phyloP scores from a whole-genome alignment of 2,329 filamentous ascomycete species.

The Basipetospora sp. region DNA sequence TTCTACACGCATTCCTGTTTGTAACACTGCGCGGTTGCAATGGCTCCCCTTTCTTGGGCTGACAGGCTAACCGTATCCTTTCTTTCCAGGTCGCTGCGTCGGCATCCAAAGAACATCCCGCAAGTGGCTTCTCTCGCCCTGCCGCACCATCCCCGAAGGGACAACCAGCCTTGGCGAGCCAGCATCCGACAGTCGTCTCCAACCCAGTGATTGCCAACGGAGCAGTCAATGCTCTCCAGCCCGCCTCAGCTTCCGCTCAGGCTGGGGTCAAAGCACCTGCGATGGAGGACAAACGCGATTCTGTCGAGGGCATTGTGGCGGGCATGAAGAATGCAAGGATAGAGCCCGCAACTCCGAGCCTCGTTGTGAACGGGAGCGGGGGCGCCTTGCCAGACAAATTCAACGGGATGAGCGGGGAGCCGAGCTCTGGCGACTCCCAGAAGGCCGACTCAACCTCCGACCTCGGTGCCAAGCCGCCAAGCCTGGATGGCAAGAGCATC shows the following conservation, averaged over 20 bases:
- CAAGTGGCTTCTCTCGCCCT: slow-evolving; percentile 7
- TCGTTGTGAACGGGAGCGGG: slow-evolving; percentile 37
- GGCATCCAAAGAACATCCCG: slow-evolving; percentile 14
- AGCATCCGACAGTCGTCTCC: slow-evolving; percentile 7
- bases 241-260: slow-evolving; percentile 11
- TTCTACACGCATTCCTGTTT: too few species aligned
- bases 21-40: too few species aligned
- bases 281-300: slow-evolving; percentile 8
- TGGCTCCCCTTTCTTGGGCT: too few species aligned
- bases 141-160: neutral
- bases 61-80: too few species aligned
- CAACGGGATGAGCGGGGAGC: slow-evolving; percentile 24
- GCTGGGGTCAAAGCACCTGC: slow-evolving; percentile 8
- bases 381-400: slow-evolving; percentile 23
- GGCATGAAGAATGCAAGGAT: slow-evolving; percentile 19
- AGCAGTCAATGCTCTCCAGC: slow-evolving; percentile 5
- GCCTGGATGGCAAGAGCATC: slow-evolving; percentile 84
- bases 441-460: slow-evolving; percentile 50
- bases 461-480: slow-evolving; percentile 66
- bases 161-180: too few species aligned
- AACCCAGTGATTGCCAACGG: slow-evolving; percentile 14
- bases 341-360: slow-evolving; percentile 20
- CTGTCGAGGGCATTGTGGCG: slow-evolving; percentile 14
- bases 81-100: slow-evolving; percentile 33
- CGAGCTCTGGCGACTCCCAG: slow-evolving; percentile 40